A percentile compares a stretch with the other conserved stretches of the same genome.
These are phyloP conservation scores for Dalechampia spathulata DNA, from an alignment of 441 rosid species.

Conservation along the genomic window DNA sequence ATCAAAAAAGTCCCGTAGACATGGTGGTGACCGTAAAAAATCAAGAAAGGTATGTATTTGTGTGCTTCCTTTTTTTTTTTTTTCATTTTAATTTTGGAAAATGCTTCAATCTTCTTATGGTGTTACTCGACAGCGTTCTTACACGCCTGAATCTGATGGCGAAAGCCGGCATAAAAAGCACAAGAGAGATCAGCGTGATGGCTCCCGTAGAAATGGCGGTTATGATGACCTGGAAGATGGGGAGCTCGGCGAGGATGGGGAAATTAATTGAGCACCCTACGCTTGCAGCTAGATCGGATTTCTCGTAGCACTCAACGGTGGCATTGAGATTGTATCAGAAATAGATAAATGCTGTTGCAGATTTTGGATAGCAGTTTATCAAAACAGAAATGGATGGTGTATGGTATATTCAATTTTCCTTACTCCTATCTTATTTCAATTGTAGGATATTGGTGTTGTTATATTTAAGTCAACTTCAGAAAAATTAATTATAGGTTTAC, in stretches of 20 bases:
- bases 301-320: no score
- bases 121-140: conserved; percentile 53
- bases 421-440: no score
- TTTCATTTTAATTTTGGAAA: conserved; percentile 4
- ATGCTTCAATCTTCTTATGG: conserved; percentile 1
- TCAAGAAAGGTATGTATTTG: conserved; percentile 70
- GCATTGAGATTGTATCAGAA: background rate
- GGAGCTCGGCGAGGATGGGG: conserved; percentile 61
- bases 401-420: no score
- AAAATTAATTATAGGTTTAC: no score
- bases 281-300: no score
- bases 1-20: conserved; percentile 70
- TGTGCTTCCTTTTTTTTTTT: conserved; percentile 1
- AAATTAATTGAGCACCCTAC: conserved; percentile 24
- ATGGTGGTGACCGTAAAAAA: conserved; percentile 73
- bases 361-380: conserved; percentile 6
- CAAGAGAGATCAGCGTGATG: conserved; percentile 62
- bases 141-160: conserved; percentile 79
- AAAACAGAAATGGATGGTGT: no score
- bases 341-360: background rate
- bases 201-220: conserved; percentile 43
- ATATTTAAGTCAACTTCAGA: no score
- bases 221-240: conserved; percentile 87
- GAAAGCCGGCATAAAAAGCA: conserved; percentile 66
- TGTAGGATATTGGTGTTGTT: no score